Base-by-base conservation (phyloP, 768 basidiomycete genomes). In the Daedaleopsis sinensis region DNA sequence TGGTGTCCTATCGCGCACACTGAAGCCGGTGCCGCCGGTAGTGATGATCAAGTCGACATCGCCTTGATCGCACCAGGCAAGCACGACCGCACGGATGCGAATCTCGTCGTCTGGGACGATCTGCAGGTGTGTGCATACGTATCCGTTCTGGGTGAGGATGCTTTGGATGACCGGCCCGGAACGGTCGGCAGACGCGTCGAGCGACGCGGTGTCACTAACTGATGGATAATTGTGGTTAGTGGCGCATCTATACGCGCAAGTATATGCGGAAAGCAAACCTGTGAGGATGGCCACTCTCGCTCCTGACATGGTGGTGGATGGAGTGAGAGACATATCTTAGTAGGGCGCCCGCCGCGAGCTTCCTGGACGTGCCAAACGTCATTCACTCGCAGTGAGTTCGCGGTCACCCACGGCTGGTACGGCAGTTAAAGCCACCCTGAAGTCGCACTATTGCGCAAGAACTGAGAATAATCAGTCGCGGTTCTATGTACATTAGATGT, bases 21-120 rank as follows among this genome's bases (percentile, higher is more conserved):
- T 90, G 68, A 94, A 94, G 8, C 94, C 94, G 0, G 94, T 96
- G 5, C 94, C 94, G 18, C 94, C 94, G 0, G 90, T 91, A 7
- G 91, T 91, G 64, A 96, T 77, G 59, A 94, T 81, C 82, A 86
- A 87, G 70, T 93, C 87, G 15, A 89, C 73, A n/a, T 77, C 68
- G 2, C 76, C 78, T 5, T 77, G 71, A 2, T 73, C 69, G 42
- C 74, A 78, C 79, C 84, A 86, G 7, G 70, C 71, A 47, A 73
- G 74, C 7, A 93, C 78, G 12, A 73, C 69, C 8, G 70, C 67
- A 24, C 77, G 79, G 53, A 94, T 91, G 46, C 70, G 70, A 0
- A 67, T 63, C 51, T 80, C 72, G 50, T 91, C 86, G 68, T 96
- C 93, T 38, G 90, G 80, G 0, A 93, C 88, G 70, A 91, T 65